phyloP scores from a whole-genome alignment of 2,329 filamentous ascomycete species.

The Neobulgaria alba region DNA sequence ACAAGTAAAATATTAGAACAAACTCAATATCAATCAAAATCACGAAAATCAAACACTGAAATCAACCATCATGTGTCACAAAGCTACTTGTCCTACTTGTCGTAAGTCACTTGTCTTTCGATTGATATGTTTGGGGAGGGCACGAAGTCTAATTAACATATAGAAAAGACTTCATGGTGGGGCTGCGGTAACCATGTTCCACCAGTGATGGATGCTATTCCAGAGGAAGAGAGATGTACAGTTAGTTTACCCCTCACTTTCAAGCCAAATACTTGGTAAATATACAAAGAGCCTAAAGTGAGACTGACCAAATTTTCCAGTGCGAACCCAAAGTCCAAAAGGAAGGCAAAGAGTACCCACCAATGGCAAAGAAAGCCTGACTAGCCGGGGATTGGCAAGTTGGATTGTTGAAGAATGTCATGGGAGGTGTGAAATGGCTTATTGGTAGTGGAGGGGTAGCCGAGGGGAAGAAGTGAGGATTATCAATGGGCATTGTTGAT shows the following conservation, averaged over 20 bases:
- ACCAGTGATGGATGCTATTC: slow-evolving; percentile 42
- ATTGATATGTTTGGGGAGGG: background rate
- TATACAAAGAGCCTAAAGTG: too few species aligned
- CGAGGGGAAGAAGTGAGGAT: background rate
- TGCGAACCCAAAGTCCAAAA: slow-evolving; percentile 42
- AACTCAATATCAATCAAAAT: too few species aligned
- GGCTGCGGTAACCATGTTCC: slow-evolving; percentile 44
- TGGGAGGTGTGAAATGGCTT: slow-evolving; percentile 1
- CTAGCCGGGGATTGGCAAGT: slow-evolving; percentile 6
- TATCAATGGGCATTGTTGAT: too few species aligned
- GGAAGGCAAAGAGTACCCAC: slow-evolving; percentile 44
- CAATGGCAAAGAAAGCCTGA: slow-evolving; percentile 33
- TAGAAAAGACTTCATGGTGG: slow-evolving; percentile 44
- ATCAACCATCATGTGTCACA: slow-evolving; percentile 43
- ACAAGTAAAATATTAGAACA: too few species aligned
- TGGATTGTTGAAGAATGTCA: background rate
- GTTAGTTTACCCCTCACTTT: slow-evolving; percentile 31
- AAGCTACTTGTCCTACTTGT: slow-evolving; percentile 41
- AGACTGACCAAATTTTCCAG: too few species aligned
- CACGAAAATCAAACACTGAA: too few species aligned
- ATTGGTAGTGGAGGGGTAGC: background rate
- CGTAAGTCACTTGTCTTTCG: slow-evolving; percentile 29
- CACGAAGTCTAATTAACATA: background rate
- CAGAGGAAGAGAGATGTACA: slow-evolving; percentile 42
- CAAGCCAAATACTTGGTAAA: too few species aligned